Conservation (phyloP, 176 grass and related monocot genomes). For the Zoysia pacifica region DNA sequence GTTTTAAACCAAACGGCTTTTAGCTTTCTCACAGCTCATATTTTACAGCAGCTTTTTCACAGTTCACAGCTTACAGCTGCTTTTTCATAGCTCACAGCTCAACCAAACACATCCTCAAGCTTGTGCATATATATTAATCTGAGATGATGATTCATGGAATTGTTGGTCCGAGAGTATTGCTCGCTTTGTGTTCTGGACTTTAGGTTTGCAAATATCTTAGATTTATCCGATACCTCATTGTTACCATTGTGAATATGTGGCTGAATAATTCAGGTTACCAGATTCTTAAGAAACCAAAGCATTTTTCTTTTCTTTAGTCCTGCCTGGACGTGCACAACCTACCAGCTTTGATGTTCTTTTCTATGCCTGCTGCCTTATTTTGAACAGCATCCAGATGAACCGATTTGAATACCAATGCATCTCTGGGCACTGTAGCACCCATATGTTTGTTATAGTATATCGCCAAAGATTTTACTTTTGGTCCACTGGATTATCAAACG, state of each 20-base stretch:
- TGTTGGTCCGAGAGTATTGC: constrained; percentile 13
- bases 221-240: not conserved
- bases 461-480: not conserved
- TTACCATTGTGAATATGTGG: not conserved
- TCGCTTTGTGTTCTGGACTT: not conserved
- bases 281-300: not conserved
- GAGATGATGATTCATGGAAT: constrained; percentile 15
- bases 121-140: not conserved
- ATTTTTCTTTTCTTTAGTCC: not conserved
- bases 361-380: not conserved
- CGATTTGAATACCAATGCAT: not conserved
- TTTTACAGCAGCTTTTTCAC: too few species aligned
- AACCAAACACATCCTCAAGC: too few species aligned
- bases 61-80: too few species aligned
- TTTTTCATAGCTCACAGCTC: too few species aligned
- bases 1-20: too few species aligned
- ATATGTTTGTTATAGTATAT: not conserved
- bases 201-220: constrained; percentile 2
- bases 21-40: too few species aligned
- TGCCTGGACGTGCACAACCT: not conserved
- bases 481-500: not conserved
- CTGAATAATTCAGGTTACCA: not conserved
- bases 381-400: not conserved
- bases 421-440: not conserved
- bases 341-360: not conserved